Percentiles rank a stretch among this genome's conserved stretches.
Conservation (phyloP, 495 filamentous ascomycete genomes). For the Hypoxylon lenormandii region DNA sequence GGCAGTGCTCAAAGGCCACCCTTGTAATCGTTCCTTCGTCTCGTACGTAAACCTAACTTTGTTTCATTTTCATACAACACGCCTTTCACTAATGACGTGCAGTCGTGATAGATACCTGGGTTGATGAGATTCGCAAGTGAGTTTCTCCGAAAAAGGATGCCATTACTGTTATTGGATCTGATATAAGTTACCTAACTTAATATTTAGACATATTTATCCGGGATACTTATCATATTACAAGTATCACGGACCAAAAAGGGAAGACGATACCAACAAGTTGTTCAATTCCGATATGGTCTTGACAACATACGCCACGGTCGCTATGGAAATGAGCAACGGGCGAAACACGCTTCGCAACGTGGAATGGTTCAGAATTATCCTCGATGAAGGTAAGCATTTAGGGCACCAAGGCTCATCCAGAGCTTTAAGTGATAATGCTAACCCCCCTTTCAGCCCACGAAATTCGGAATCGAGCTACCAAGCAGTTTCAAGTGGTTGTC, state of each 20-base stretch:
- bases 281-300: conserved; percentile 50
- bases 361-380: conserved; percentile 49
- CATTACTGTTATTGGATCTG: not conserved
- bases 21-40: conserved; percentile 51
- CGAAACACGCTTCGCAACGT: not conserved
- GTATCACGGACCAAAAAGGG: conserved; percentile 47
- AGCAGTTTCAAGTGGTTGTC: conserved; percentile 43
- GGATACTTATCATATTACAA: conserved; percentile 36
- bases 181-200: not conserved
- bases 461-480: conserved; percentile 51
- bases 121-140: conserved; percentile 34
- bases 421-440: conserved; percentile 1
- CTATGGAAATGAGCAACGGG: conserved; percentile 1
- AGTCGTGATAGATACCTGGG: conserved; percentile 49
- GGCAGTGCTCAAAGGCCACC: conserved; percentile 41
- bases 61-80: not conserved
- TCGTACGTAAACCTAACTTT: conserved; percentile 43
- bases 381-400: conserved; percentile 51
- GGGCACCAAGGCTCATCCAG: too few species aligned
- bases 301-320: conserved; percentile 52
- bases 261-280: conserved; percentile 21
- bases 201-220: conserved; percentile 10
- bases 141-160: not conserved
- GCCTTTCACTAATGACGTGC: not conserved
- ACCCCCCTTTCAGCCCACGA: conserved; percentile 48